These are phyloP conservation scores for Polyporus arcularius DNA, from an alignment of 768 basidiomycete species.

Conservation along the genomic window DNA sequence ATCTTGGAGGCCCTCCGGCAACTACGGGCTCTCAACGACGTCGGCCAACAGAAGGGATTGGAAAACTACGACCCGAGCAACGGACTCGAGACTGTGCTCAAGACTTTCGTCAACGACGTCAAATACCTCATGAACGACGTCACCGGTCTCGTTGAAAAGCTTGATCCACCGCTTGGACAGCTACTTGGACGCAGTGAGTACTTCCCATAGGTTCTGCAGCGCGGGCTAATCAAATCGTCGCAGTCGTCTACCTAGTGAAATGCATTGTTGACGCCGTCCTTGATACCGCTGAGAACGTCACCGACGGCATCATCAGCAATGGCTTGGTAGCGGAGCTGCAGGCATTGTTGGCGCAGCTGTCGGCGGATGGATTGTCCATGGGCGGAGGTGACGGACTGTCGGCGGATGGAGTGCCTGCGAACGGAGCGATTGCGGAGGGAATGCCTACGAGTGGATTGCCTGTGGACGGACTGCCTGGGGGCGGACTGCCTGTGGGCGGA, in stretches of 20 bases:
- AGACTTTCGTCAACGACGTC: constrained; percentile 47
- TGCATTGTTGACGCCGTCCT: constrained; percentile 56
- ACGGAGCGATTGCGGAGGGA: too few species aligned
- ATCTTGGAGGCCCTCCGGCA: constrained; percentile 37
- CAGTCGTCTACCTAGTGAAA: constrained; percentile 63
- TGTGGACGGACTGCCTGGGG: too few species aligned
- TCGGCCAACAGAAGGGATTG: constrained; percentile 47
- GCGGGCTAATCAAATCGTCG: not conserved
- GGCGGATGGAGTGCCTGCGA: too few species aligned
- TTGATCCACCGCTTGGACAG: constrained; percentile 49
- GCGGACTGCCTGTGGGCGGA: too few species aligned
- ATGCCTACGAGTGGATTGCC: too few species aligned
- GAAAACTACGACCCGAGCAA: constrained; percentile 49
- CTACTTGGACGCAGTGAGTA: constrained; percentile 57
- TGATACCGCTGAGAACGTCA: constrained; percentile 48
- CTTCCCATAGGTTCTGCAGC: not conserved
- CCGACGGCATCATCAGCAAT: constrained; percentile 47
- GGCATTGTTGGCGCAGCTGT: not conserved
- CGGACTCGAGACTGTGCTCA: constrained; percentile 49
- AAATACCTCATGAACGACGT: constrained; percentile 46
- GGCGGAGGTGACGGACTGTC: not conserved
- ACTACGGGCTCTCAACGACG: constrained; percentile 32
- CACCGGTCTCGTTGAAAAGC: constrained; percentile 33
- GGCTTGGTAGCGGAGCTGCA: not conserved
- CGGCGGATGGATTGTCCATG: not conserved